A percentile compares a stretch with the other conserved stretches of the same genome.
phyloP scores from a whole-genome alignment of 2,329 filamentous ascomycete genomes.

The Aspergillus sp. region DNA sequence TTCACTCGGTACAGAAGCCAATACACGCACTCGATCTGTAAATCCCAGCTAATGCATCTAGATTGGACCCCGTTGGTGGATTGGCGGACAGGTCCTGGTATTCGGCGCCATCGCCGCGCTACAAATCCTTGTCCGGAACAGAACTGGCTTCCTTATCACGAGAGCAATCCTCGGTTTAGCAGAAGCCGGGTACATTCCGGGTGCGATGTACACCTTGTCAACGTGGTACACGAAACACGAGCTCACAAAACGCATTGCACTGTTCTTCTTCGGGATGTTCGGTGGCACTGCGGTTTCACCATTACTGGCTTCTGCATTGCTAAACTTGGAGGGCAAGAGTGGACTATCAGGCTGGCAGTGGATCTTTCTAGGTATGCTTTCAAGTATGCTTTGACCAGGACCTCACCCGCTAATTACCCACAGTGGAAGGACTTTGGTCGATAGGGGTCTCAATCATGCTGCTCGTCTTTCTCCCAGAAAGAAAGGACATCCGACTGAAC shows the following conservation, averaged over 20 bases:
- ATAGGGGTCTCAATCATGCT: slow-evolving; percentile 34
- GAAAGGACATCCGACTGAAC: slow-evolving; percentile 25
- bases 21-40: slow-evolving; percentile 12
- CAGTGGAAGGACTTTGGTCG: slow-evolving; percentile 42
- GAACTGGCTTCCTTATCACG: slow-evolving; percentile 39
- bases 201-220: slow-evolving; percentile 44
- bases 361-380: slow-evolving; percentile 39
- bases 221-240: slow-evolving; percentile 45
- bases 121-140: slow-evolving; percentile 38
- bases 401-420: neutral
- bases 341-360: slow-evolving; percentile 45
- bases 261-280: slow-evolving; percentile 50
- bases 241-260: slow-evolving; percentile 40
- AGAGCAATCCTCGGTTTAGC: slow-evolving; percentile 41
- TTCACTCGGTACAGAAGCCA: slow-evolving; percentile 12
- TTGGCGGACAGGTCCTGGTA: slow-evolving; percentile 41
- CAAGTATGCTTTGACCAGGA: no score
- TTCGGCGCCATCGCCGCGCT: slow-evolving; percentile 43
- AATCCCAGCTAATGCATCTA: neutral
- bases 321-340: slow-evolving; percentile 36
- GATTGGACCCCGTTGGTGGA: slow-evolving; percentile 43
- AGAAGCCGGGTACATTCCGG: slow-evolving; percentile 48
- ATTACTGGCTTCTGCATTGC: slow-evolving; percentile 42
- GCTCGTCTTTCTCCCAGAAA: slow-evolving; percentile 29
- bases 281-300: slow-evolving; percentile 44